Percentiles rank a stretch among this genome's conserved stretches.
These are phyloP conservation scores for Podila clonocystis DNA, from an alignment of 192 early-diverging fungal species.

Conservation along the genomic window DNA sequence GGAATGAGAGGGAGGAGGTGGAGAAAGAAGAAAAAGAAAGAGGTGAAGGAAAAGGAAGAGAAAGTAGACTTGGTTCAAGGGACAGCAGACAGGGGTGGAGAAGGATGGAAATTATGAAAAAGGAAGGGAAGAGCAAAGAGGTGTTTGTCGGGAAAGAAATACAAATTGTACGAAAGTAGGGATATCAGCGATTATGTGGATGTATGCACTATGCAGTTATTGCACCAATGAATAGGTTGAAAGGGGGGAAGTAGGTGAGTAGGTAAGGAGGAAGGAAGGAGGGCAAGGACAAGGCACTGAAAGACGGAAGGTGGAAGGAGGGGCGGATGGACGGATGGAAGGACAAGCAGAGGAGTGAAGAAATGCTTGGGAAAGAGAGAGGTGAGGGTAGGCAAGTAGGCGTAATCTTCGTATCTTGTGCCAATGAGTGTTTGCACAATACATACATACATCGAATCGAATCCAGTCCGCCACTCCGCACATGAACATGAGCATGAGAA, in stretches of 20 bases:
- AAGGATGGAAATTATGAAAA: not conserved
- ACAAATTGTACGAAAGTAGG: not conserved
- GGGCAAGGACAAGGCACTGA: not conserved
- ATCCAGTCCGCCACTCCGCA: too few species aligned
- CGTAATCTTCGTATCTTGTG: too few species aligned
- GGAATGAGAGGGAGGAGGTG: not conserved
- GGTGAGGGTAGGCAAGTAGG: not conserved
- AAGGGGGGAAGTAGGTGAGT: not conserved
- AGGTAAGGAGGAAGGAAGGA: conserved; percentile 1
- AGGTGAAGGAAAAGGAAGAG: not conserved
- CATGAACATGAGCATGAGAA: too few species aligned
- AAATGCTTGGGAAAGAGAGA: not conserved
- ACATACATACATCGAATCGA: not conserved
- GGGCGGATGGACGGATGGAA: not conserved
- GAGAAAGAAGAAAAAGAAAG: not conserved
- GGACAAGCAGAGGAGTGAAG: not conserved
- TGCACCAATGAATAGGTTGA: too few species aligned
- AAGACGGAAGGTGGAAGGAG: not conserved
- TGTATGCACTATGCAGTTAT: too few species aligned
- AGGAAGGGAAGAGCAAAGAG: not conserved
- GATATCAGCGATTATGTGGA: too few species aligned
- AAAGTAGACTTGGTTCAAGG: not conserved
- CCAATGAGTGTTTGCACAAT: not conserved
- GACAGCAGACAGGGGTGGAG: not conserved
- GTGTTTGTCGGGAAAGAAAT: not conserved